Evolutionary conservation across 805 yeast species (phyloP).

Genomic region (Tetrapisispora pingtungensis): DNA sequence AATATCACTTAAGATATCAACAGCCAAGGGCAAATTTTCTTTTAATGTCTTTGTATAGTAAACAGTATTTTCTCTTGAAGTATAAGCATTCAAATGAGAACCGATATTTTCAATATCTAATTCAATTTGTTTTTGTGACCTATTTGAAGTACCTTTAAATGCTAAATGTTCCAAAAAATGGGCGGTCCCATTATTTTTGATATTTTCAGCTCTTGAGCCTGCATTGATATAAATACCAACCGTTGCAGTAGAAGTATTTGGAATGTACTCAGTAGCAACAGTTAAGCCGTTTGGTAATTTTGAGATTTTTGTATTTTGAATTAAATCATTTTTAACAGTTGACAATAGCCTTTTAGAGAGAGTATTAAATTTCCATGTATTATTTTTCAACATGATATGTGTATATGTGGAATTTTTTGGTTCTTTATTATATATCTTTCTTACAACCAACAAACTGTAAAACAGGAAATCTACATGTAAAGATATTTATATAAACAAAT

Average conservation of each 20-base stretch:
- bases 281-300: constrained; percentile 84
- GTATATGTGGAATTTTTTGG: too few species aligned
- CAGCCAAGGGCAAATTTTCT: constrained; percentile 72
- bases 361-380: not conserved
- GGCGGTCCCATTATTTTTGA: constrained; percentile 85
- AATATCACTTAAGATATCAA: constrained; percentile 83
- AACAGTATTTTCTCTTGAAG: constrained; percentile 94
- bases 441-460: too few species aligned
- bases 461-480: too few species aligned
- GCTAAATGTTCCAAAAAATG: constrained; percentile 95
- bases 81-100: constrained; percentile 95
- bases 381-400: not conserved
- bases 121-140: constrained; percentile 78
- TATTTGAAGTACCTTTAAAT: constrained; percentile 79
- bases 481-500: too few species aligned
- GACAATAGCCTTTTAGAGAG: not conserved
- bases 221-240: constrained; percentile 99
- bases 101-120: constrained; percentile 94
- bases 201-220: constrained; percentile 91
- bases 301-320: constrained; percentile 52
- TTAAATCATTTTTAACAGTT: not conserved
- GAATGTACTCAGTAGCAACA: constrained; percentile 82
- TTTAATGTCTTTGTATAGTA: constrained; percentile 85
- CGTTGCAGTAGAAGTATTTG: constrained; percentile 86
- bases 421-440: too few species aligned